Evolutionary conservation across 768 basidiomycete species (phyloP).

Genomic region (Inosperma sp.): DNA sequence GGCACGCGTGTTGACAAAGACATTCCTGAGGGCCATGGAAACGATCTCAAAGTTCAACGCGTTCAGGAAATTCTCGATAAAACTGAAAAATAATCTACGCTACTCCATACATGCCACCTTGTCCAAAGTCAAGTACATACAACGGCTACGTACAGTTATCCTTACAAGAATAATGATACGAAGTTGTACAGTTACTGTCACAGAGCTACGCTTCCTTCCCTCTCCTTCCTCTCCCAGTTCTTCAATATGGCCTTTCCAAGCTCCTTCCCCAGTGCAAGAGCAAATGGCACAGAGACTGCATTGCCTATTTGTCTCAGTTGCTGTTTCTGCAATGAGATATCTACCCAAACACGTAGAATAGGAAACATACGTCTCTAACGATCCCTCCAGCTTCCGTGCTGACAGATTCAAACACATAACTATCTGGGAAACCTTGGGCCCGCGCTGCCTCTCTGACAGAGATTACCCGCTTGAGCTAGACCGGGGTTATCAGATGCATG

Average conservation of each 20-base stretch:
- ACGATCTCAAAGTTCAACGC: slow-evolving; percentile 72
- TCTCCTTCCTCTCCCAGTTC: slow-evolving; percentile 40
- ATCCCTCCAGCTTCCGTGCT: slow-evolving; percentile 32
- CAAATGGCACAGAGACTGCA: slow-evolving; percentile 70
- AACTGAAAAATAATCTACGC: slow-evolving; percentile 19
- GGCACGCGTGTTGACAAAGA: slow-evolving; percentile 79
- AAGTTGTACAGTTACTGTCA: too few relatives aligned
- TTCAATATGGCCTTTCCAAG: slow-evolving; percentile 42
- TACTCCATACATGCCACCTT: background rate
- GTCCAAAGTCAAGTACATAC: background rate
- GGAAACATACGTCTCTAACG: slow-evolving; percentile 48
- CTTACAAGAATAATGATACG: background rate
- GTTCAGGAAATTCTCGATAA: slow-evolving; percentile 73
- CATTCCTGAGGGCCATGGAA: slow-evolving; percentile 61
- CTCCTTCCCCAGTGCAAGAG: slow-evolving; percentile 54
- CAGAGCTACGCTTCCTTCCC: slow-evolving; percentile 39
- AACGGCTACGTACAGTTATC: background rate
- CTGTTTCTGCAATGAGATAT: slow-evolving; percentile 31
- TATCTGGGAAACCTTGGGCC: slow-evolving; percentile 75
- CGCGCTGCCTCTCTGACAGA: slow-evolving; percentile 66
- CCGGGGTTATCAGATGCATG: background rate
- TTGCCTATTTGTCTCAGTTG: slow-evolving; percentile 78
- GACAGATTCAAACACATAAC: slow-evolving; percentile 55
- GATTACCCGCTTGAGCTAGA: slow-evolving; percentile 67
- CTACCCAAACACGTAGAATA: background rate